Conservation (phyloP, 2,329 filamentous ascomycete genomes). For the Microdochium trichocladiopsis region DNA sequence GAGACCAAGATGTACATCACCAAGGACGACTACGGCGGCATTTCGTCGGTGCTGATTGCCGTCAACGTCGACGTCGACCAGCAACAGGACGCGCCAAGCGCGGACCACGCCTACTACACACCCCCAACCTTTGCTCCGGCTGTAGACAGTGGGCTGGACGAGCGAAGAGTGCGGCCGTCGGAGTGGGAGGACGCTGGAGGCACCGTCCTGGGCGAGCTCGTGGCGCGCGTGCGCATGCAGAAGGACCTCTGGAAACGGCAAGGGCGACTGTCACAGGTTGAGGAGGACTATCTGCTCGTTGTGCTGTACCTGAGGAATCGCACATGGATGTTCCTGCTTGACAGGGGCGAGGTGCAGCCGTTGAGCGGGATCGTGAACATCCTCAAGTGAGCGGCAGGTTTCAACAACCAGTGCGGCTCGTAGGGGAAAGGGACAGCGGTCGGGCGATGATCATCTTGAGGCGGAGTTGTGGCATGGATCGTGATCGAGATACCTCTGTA, state of each 20-base stretch:
- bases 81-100: no score
- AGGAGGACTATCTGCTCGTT: neutral
- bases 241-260: neutral
- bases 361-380: neutral
- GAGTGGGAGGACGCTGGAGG: neutral
- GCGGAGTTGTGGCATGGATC: neutral
- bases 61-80: conserved; percentile 7
- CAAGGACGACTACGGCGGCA: neutral
- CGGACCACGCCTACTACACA: no score
- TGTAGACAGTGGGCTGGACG: neutral
- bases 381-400: neutral
- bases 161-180: neutral
- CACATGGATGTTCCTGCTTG: neutral
- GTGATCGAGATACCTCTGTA: neutral
- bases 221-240: neutral
- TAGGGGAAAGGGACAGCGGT: no score
- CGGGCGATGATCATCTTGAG: no score
- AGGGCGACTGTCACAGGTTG: neutral
- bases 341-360: neutral
- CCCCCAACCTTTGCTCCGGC: neutral
- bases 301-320: neutral
- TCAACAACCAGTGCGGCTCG: no score
- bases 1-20: conserved; percentile 8
- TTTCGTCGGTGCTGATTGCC: conserved; percentile 2
- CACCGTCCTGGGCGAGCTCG: neutral